Base-by-base conservation (phyloP, 805 yeast genomes). In the Yamadazyma nakazawae region DNA sequence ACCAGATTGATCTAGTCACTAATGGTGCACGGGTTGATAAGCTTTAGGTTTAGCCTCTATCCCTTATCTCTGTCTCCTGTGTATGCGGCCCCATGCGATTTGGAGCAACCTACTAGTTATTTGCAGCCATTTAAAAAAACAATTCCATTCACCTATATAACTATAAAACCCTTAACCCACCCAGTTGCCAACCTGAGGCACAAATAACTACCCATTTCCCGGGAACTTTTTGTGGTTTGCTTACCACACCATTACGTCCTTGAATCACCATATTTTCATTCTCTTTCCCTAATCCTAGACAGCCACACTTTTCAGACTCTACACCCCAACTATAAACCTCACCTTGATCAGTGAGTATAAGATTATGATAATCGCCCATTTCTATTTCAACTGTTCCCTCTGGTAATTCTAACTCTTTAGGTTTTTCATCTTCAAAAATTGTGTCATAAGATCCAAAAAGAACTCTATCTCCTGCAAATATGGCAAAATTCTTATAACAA, bases 141-240 rank as follows among this genome's bases (percentile, higher is more conserved):
- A 12, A 28, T 12, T 28, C 32, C 10, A 28, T 28, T 28, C 32
- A 28, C 24, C 10, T 28, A 28, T 13, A 28, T 13, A 28, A 3
- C 9, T 28, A 28, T 13, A 28, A 13, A n/a, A 37, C 41, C 10
- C 41, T 26, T 14, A 86, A 67, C 1, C 89, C 90, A 37, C 83
- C 81, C 5, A 88, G 78, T 48, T 86, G 94, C 92, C 92, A 86
- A 1, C 94, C 95, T 13, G 82, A 83, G 6, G 91, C 88, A 1
- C 86, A 76, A 30, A 85, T 75, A 0, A 82, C 81, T 17, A 84
- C 61, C 58, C 84, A 80, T 28, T 66, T 64, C 3, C 79, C 79
- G 3, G 56, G 40, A 13, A 53, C 46, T 17, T 18, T 14, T 5
- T 32, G 37, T 1, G 56, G 54, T 8, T 34, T 17, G 21, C 16